These are phyloP conservation scores for Prinsepia uniflora DNA, from an alignment of 306 rosid species.

Conservation along the genomic window DNA sequence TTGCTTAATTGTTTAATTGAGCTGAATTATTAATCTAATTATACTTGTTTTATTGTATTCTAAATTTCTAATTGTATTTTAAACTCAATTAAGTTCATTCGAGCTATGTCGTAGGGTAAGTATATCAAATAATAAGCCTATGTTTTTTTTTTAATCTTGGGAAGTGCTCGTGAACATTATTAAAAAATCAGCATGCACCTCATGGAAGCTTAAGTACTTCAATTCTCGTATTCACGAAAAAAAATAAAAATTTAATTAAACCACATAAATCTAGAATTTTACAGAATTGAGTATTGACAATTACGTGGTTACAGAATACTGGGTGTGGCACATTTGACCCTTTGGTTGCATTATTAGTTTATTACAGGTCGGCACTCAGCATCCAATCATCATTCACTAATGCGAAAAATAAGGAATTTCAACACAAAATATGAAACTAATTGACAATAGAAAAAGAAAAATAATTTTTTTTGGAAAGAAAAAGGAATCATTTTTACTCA, in stretches of 20 bases:
- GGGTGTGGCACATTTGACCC: background rate
- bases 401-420: background rate
- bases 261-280: background rate
- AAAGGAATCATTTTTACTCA: too few species aligned
- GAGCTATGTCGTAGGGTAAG: background rate
- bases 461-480: too few species aligned
- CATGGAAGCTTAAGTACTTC: background rate
- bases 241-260: background rate
- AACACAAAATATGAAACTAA: too few species aligned
- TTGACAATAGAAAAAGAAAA: too few species aligned
- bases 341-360: background rate
- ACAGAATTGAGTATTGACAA: background rate
- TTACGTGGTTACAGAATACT: background rate
- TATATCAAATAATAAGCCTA: background rate
- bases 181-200: background rate
- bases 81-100: background rate
- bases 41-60: background rate
- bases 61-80: background rate
- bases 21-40: background rate
- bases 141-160: background rate
- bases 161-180: constrained; percentile 10
- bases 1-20: background rate
- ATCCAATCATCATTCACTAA: background rate
- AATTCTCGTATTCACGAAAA: background rate
- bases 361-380: background rate